These are phyloP conservation scores for Ceratopteris richardii DNA, from an alignment of 75 land plant species.

Conservation along the genomic window DNA sequence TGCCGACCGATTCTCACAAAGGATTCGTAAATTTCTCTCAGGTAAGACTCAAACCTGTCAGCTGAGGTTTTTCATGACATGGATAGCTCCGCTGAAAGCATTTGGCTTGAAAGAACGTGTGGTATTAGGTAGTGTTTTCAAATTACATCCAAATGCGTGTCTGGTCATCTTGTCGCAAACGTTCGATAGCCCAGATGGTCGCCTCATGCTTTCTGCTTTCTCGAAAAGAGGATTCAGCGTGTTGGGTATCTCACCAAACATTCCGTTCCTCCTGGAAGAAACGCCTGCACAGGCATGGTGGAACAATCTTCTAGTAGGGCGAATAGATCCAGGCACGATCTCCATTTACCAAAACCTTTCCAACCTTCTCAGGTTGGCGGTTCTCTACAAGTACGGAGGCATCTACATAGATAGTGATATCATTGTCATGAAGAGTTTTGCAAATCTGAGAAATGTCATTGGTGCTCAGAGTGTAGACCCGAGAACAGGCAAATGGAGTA, in stretches of 20 bases:
- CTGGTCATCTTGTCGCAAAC: slow-evolving; percentile 47
- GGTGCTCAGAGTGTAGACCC: slow-evolving; percentile 50
- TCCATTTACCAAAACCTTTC: slow-evolving; percentile 71
- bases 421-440: slow-evolving; percentile 30
- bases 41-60: neutral
- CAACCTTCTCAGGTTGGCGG: slow-evolving; percentile 54
- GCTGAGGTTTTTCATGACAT: slow-evolving; percentile 48
- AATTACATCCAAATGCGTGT: slow-evolving; percentile 44
- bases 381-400: slow-evolving; percentile 64
- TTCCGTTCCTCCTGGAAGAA: slow-evolving; percentile 27
- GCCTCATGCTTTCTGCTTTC: slow-evolving; percentile 21
- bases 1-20: neutral
- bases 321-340: slow-evolving; percentile 49
- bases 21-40: neutral
- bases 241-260: slow-evolving; percentile 33
- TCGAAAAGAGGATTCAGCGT: slow-evolving; percentile 18
- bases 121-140: slow-evolving; percentile 53
- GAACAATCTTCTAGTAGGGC: slow-evolving; percentile 25
- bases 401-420: slow-evolving; percentile 56
- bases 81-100: slow-evolving; percentile 41
- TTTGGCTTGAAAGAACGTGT: slow-evolving; percentile 45
- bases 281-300: slow-evolving; percentile 57
- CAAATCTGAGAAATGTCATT: slow-evolving; percentile 33
- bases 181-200: slow-evolving; percentile 43
- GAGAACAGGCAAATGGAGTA: slow-evolving; percentile 41